Conservation (phyloP, 768 basidiomycete species). For the Daedalea quercina region DNA sequence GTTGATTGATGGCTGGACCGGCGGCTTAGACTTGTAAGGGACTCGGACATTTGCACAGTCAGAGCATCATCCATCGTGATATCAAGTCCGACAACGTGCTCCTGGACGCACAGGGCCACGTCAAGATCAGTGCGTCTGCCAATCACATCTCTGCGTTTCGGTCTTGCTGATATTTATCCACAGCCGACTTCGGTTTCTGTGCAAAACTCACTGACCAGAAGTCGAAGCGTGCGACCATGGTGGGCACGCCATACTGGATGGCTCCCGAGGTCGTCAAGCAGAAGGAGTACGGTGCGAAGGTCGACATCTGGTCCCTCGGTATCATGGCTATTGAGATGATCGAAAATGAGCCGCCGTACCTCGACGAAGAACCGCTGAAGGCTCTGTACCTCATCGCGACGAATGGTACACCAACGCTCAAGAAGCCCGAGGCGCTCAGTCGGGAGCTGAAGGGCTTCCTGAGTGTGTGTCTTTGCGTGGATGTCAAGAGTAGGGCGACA, state of each 20-base stretch:
- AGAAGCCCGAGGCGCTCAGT: conserved; percentile 89
- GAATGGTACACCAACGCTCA: conserved; percentile 96
- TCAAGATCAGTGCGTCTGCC: conserved; percentile 86
- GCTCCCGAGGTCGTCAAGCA: conserved; percentile 98
- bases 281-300: conserved; percentile 95
- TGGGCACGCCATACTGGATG: conserved; percentile 98
- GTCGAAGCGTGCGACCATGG: conserved; percentile 97
- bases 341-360: conserved; percentile 93
- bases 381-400: conserved; percentile 95
- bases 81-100: conserved; percentile 97
- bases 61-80: conserved; percentile 94
- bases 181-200: conserved; percentile 96
- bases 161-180: conserved; percentile 2
- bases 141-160: background rate
- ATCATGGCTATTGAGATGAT: conserved; percentile 99
- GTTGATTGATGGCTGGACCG: background rate
- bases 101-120: conserved; percentile 83
- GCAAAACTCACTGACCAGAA: conserved; percentile 95
- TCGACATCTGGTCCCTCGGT: conserved; percentile 94
- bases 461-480: conserved; percentile 97
- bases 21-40: conserved; percentile 83
- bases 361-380: conserved; percentile 93
- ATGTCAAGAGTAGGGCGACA: conserved; percentile 89
- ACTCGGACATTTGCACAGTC: conserved; percentile 84
- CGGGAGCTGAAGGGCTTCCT: conserved; percentile 93